Percentiles rank a stretch among this genome's conserved stretches.
Conservation (phyloP, 2,329 filamentous ascomycete species). For the Aulographum hederae region DNA sequence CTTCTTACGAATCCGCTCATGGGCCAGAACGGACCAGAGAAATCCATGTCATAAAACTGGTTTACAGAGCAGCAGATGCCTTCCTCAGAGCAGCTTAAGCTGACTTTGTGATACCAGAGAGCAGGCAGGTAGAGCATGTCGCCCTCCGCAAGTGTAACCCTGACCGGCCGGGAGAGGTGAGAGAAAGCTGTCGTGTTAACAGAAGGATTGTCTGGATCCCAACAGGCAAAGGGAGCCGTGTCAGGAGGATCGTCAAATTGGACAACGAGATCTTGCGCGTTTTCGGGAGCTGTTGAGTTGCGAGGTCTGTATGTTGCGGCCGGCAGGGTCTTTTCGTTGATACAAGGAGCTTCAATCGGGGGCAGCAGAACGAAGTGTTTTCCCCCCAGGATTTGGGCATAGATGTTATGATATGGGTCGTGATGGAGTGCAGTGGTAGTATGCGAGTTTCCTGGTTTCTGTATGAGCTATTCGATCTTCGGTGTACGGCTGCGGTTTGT, state of each 20-base stretch:
- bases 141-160: constrained; percentile 50
- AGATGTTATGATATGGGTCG: constrained; percentile 75
- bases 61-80: constrained; percentile 64
- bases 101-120: constrained; percentile 76
- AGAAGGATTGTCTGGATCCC: constrained; percentile 49
- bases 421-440: constrained; percentile 59
- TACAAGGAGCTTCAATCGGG: constrained; percentile 49
- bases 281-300: constrained; percentile 6
- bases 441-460: constrained; percentile 31
- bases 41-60: constrained; percentile 79
- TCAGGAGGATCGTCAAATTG: constrained; percentile 17
- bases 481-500: too few relatives aligned
- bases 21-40: constrained; percentile 49
- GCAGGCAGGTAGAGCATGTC: constrained; percentile 72
- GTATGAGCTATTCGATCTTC: too few relatives aligned
- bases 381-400: constrained; percentile 52
- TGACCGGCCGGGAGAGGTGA: constrained; percentile 37
- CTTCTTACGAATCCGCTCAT: constrained; percentile 31
- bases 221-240: constrained; percentile 48
- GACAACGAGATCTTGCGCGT: constrained; percentile 12
- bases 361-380: constrained; percentile 64
- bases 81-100: constrained; percentile 48
- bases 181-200: constrained; percentile 39
- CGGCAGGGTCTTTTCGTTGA: constrained; percentile 41
- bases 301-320: constrained; percentile 45